phyloP scores from a whole-genome alignment of 2,329 filamentous ascomycete genomes.

The Raffaelea deltoideospora region DNA sequence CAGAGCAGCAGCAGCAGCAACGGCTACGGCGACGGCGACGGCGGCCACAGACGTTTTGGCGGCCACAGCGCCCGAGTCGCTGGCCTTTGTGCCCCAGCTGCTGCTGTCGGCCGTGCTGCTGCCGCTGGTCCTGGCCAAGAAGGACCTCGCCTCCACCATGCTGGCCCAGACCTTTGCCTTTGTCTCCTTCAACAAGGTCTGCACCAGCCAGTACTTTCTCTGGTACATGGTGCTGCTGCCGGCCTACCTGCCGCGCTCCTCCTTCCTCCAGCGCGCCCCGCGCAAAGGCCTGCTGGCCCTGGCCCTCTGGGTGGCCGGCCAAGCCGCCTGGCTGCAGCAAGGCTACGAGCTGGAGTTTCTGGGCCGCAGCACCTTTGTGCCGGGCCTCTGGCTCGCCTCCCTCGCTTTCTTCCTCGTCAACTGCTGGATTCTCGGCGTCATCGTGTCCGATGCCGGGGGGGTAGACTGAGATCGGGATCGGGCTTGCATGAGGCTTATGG shows the following conservation, averaged over 20 bases:
- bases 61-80: conserved; percentile 46
- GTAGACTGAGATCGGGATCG: neutral
- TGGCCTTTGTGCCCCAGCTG: conserved; percentile 83
- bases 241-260: conserved; percentile 72
- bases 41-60: conserved; percentile 7
- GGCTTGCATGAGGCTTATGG: neutral
- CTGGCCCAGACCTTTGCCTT: conserved; percentile 94
- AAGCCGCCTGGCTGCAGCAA: conserved; percentile 63
- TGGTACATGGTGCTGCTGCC: conserved; percentile 96
- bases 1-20: conserved; percentile 21
- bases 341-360: conserved; percentile 66
- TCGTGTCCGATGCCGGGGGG: conserved; percentile 46
- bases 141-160: conserved; percentile 69
- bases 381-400: conserved; percentile 64
- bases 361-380: conserved; percentile 69
- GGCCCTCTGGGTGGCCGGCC: conserved; percentile 57
- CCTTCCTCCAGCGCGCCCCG: conserved; percentile 47
- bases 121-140: conserved; percentile 56
- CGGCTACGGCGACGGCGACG: conserved; percentile 9
- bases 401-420: conserved; percentile 74
- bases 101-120: conserved; percentile 64
- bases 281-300: conserved; percentile 49
- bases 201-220: conserved; percentile 97
- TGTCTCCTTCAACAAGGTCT: conserved; percentile 97
- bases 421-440: conserved; percentile 69